phyloP scores from a whole-genome alignment of 2,329 filamentous ascomycete genomes.

The Colletotrichum somersetense region DNA sequence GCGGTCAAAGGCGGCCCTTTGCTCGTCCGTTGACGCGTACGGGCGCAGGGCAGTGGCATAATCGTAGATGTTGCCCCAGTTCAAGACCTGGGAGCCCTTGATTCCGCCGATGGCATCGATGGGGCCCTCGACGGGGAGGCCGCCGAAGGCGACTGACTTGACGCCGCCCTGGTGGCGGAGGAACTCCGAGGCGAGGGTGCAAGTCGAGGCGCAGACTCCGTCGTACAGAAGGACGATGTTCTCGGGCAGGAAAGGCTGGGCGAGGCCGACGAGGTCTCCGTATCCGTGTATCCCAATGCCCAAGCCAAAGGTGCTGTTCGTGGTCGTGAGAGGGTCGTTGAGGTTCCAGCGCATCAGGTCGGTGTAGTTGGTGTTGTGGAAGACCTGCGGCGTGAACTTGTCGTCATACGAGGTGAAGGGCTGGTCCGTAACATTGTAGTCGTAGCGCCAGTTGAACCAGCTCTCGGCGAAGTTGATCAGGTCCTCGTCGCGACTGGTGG shows the following conservation, averaged over 20 bases:
- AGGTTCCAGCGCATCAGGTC: constrained; percentile 65
- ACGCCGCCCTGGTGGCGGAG: constrained; percentile 65
- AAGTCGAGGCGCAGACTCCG: constrained; percentile 70
- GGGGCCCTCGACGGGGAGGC: constrained; percentile 58
- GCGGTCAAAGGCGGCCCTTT: constrained; percentile 48
- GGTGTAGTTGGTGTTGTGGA: constrained; percentile 67
- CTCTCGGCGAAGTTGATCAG: constrained; percentile 60
- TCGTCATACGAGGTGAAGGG: constrained; percentile 64
- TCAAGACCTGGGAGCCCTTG: constrained; percentile 61
- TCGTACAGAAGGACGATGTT: constrained; percentile 72
- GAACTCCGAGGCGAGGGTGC: constrained; percentile 68
- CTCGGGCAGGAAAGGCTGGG: constrained; percentile 67
- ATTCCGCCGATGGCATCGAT: constrained; percentile 68
- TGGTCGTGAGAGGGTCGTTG: constrained; percentile 55
- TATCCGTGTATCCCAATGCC: constrained; percentile 65
- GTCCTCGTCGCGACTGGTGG: constrained; percentile 53
- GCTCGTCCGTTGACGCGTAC: constrained; percentile 47
- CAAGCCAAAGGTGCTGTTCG: constrained; percentile 56
- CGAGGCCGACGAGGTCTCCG: constrained; percentile 59
- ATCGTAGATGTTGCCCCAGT: constrained; percentile 48
- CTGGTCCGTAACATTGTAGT: constrained; percentile 61
- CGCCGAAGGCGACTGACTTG: constrained; percentile 67
- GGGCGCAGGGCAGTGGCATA: constrained; percentile 43
- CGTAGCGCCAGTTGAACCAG: constrained; percentile 64
- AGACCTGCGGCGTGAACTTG: constrained; percentile 57